Percentiles rank a stretch among this genome's conserved stretches.
Conservation (phyloP, 805 yeast genomes). For the Ogataea naganishii region DNA sequence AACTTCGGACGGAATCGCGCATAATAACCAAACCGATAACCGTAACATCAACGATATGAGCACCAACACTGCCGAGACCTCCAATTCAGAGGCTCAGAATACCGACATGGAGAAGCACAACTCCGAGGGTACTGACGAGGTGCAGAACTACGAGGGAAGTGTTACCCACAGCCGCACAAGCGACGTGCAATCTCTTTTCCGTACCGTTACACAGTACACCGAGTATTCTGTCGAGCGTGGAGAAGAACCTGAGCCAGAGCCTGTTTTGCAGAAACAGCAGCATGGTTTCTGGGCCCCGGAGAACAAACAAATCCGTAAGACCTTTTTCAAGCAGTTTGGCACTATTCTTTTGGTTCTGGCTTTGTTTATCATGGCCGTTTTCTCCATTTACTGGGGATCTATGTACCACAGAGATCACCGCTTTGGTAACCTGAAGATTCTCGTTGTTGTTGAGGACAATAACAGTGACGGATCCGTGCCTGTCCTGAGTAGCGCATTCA, state of each 20-base stretch:
- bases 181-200: neutral
- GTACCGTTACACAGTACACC: conserved; percentile 14
- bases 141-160: conserved; percentile 28
- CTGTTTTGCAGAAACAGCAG: neutral
- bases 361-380: conserved; percentile 26
- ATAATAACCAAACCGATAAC: too few relatives aligned
- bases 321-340: conserved; percentile 8
- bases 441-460: conserved; percentile 31
- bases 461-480: conserved; percentile 14
- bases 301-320: conserved; percentile 7
- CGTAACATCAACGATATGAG: too few relatives aligned
- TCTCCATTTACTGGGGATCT: conserved; percentile 44
- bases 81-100: too few relatives aligned
- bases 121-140: too few relatives aligned
- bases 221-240: conserved; percentile 11
- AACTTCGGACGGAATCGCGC: too few relatives aligned
- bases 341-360: conserved; percentile 21
- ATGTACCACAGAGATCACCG: conserved; percentile 24
- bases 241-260: conserved; percentile 1
- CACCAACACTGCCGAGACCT: too few relatives aligned
- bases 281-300: conserved; percentile 11
- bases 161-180: conserved; percentile 23
- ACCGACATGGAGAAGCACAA: too few relatives aligned
- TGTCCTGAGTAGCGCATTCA: conserved; percentile 22
- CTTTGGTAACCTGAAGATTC: conserved; percentile 25